Evolutionary conservation across 169 alveolate species (phyloP).

Genomic region (Eimeria tenella): DNA sequence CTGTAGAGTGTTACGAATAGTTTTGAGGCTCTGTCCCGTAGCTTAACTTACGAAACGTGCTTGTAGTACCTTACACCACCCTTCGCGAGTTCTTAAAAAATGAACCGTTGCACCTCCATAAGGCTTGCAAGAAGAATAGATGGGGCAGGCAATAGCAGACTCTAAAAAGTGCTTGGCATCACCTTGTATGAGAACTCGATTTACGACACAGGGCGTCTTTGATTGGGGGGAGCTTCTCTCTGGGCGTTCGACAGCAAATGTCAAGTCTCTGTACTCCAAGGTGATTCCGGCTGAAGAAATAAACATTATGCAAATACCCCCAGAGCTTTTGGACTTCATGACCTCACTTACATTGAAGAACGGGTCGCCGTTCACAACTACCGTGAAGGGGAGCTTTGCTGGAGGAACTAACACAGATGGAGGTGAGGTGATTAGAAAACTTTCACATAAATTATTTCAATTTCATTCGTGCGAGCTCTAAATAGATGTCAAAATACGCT

Average conservation of each 20-base stretch:
- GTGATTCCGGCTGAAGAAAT: slow-evolving; percentile 7
- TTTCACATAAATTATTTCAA: background rate
- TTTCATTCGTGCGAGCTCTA: too few relatives aligned
- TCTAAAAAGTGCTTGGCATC: too few relatives aligned
- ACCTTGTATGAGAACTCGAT: background rate
- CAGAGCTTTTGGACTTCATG: slow-evolving; percentile 38
- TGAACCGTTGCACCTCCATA: too few relatives aligned
- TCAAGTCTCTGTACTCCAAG: slow-evolving; percentile 57
- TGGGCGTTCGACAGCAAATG: slow-evolving; percentile 89
- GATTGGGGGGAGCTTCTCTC: slow-evolving; percentile 96
- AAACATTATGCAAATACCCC: slow-evolving; percentile 54
- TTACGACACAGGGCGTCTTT: slow-evolving; percentile 84
- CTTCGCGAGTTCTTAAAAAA: too few relatives aligned
- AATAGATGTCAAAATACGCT: too few relatives aligned
- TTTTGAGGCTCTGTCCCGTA: background rate
- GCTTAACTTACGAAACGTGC: too few relatives aligned
- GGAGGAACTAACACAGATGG: slow-evolving; percentile 15
- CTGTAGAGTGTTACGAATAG: background rate
- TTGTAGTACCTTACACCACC: too few relatives aligned
- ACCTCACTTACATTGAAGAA: slow-evolving; percentile 33
- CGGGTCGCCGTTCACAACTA: slow-evolving; percentile 54
- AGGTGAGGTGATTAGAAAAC: slow-evolving; percentile 8
- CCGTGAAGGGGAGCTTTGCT: slow-evolving; percentile 61
- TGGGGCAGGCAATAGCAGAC: too few relatives aligned
- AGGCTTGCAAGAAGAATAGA: too few relatives aligned